These are phyloP conservation scores for Aspergillus calidoustus DNA, from an alignment of 2,329 filamentous ascomycete species.

Conservation along the genomic window DNA sequence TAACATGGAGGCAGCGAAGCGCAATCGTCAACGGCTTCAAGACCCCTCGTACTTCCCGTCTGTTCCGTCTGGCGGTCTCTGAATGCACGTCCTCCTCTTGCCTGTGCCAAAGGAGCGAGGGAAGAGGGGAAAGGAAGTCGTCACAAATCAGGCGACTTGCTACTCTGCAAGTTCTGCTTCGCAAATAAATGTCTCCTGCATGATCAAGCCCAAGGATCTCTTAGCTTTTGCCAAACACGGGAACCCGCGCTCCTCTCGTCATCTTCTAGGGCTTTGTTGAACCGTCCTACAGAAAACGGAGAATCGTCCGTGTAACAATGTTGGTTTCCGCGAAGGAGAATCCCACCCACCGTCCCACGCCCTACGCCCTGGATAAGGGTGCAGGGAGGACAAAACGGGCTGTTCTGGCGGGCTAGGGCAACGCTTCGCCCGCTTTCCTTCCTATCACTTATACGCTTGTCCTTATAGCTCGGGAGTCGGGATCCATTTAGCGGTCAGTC, in stretches of 20 bases:
- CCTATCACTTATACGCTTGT: background rate
- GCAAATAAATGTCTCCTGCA: background rate
- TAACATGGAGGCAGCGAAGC: constrained; percentile 76
- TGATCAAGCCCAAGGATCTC: background rate
- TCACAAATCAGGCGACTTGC: background rate
- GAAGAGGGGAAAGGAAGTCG: background rate
- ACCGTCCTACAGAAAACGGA: constrained; percentile 3
- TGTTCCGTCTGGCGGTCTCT: constrained; percentile 68
- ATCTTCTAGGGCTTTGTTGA: constrained; percentile 7
- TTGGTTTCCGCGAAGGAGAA: constrained; percentile 7
- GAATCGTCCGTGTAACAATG: constrained; percentile 14
- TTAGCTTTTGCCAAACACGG: background rate
- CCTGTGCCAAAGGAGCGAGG: background rate
- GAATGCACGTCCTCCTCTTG: constrained; percentile 6
- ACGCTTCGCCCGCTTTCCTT: background rate
- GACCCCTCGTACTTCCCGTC: constrained; percentile 83
- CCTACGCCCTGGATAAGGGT: background rate
- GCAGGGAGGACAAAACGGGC: background rate
- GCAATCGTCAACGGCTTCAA: constrained; percentile 78
- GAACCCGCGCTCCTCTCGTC: background rate
- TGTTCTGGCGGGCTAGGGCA: background rate
- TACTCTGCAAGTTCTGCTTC: background rate
- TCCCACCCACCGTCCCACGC: background rate
- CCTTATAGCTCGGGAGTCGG: background rate
- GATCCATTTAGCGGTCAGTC: background rate